Base-by-base conservation (phyloP, 805 yeast species). In the Candida arabinofermentans region DNA sequence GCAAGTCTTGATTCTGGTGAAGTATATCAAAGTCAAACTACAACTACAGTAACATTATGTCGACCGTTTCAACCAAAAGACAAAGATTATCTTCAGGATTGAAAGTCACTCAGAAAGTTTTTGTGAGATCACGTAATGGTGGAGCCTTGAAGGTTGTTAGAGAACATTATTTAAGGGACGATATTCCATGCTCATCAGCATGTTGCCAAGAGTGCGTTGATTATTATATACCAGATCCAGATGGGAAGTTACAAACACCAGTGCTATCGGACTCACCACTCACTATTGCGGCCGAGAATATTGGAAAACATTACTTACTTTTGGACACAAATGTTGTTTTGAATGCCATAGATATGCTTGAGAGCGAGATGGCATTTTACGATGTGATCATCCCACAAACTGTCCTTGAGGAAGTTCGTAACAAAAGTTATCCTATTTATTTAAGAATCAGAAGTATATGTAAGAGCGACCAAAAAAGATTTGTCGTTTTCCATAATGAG, bases 311-410 rank as follows among this genome's bases (percentile, higher is more conserved):
- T 59, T 93, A 93, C 55, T 69, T 84, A 8, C 77, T 93, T 1
- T 61, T 90, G 8, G 99, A 93, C 61, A 88, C 98, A 2, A 91
- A 93, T 57, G 82, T 93, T 49, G 83, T 86, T 1, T 67, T 93
- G 47, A 85, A 82, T 58, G 91, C 96, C 5, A 91, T 93, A 47
- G 99, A 93, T 62, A 67, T 93, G 44, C 66, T 93, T 42, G 99
- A 93, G 62, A 82, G 79, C 54, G 71, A 72, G 17, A 72, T 75
- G 24, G 83, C 86, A 40, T 86, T 93, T 57, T 83, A 74, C 55
- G 98, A 93, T 64, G 96, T 90, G 14, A 83, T 93, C 42, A 69
- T 93, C n/a, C 96, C 98, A 2, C 99, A 93, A 61, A 85, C 95
- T 6, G 97, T 88, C 2, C 69, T 93, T 27, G 97, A 95, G 52